Evolutionary conservation across 139 green algal species (phyloP).

Genomic region (Mesostigma viride): DNA sequence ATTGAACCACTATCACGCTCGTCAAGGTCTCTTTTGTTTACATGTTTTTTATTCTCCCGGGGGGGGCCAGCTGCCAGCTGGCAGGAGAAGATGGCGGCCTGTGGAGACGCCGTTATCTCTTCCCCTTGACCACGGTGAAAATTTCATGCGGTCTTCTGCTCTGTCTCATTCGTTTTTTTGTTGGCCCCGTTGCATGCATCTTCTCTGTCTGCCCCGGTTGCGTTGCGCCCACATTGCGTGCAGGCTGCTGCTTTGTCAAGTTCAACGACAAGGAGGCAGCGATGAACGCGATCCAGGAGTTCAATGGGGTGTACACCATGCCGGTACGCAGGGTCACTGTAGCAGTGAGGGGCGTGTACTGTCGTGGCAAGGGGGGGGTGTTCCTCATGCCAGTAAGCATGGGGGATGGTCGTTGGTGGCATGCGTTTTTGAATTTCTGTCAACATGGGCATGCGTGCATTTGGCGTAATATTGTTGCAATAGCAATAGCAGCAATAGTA

Average conservation of each 20-base stretch:
- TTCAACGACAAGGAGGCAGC: slow-evolving; percentile 16
- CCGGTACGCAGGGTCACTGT: slow-evolving; percentile 4
- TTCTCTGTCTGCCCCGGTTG: background rate
- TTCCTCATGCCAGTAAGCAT: background rate
- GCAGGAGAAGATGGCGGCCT: too few species aligned
- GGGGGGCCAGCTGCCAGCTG: too few species aligned
- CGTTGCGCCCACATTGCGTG: background rate
- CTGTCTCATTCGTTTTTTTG: background rate
- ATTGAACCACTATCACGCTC: too few species aligned
- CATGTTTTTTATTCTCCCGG: too few species aligned
- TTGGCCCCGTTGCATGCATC: background rate
- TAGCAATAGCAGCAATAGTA: background rate
- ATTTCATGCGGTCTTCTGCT: too few species aligned
- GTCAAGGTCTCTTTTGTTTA: too few species aligned
- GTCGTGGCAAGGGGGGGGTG: background rate
- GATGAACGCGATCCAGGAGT: slow-evolving; percentile 15
- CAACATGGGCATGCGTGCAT: background rate
- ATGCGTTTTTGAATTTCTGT: background rate
- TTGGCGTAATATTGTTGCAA: background rate
- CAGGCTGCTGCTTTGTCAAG: slow-evolving; percentile 31
- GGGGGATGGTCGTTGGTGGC: background rate
- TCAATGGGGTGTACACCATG: slow-evolving; percentile 25
- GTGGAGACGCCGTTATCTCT: too few species aligned
- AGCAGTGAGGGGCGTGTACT: background rate
- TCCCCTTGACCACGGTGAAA: too few species aligned